phyloP scores from a whole-genome alignment of 352 stramenopile species.

The Pythium aristosporum region DNA sequence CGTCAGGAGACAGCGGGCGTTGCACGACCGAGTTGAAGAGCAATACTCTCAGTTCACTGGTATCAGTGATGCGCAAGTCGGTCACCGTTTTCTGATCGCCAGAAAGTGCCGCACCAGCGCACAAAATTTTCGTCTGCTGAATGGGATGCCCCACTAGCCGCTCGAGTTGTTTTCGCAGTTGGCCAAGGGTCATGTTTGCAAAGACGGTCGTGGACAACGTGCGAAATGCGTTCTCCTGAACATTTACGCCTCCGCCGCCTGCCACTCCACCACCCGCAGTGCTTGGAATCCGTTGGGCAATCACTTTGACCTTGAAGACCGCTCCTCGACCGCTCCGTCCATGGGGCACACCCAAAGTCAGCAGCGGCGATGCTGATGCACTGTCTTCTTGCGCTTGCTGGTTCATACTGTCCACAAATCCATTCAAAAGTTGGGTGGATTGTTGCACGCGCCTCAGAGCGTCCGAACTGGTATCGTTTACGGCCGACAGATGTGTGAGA shows the following conservation, averaged over 20 bases:
- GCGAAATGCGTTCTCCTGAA: constrained; percentile 55
- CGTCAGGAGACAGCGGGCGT: constrained; percentile 32
- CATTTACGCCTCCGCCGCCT: constrained; percentile 10
- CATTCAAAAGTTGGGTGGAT: constrained; percentile 67
- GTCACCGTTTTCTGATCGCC: constrained; percentile 80
- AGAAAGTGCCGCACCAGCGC: constrained; percentile 57
- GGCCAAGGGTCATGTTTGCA: constrained; percentile 72
- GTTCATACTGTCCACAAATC: constrained; percentile 41
- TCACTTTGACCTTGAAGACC: constrained; percentile 78
- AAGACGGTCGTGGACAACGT: constrained; percentile 63
- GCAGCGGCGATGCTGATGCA: constrained; percentile 39
- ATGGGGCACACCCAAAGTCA: constrained; percentile 58
- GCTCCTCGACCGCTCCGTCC: constrained; percentile 67
- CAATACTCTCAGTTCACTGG: constrained; percentile 73
- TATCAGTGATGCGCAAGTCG: constrained; percentile 77
- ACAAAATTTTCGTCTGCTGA: constrained; percentile 83
- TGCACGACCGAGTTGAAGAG: constrained; percentile 84
- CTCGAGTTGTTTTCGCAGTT: constrained; percentile 78
- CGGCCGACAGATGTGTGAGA: constrained; percentile 62
- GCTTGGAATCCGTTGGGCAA: constrained; percentile 72
- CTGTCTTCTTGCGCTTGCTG: constrained; percentile 6
- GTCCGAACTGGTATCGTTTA: constrained; percentile 47
- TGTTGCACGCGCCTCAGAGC: constrained; percentile 76
- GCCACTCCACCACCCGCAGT: constrained; percentile 26
- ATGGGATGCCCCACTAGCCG: constrained; percentile 64